These are phyloP conservation scores for Ogataea saltuana DNA, from an alignment of 805 yeast genomes.

Conservation along the genomic window DNA sequence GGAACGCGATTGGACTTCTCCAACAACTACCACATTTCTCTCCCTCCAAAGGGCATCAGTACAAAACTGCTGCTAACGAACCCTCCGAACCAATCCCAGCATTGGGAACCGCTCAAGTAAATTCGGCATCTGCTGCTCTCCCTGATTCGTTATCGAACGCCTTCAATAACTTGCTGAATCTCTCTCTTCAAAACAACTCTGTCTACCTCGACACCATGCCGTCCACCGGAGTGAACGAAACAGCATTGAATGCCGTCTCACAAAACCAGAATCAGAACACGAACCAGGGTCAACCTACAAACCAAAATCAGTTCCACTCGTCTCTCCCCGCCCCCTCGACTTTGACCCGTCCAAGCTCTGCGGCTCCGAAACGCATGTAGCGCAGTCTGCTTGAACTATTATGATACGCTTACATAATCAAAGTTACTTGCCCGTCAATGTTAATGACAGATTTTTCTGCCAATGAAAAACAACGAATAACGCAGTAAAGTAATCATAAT, in stretches of 20 bases:
- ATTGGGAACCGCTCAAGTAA: conserved; percentile 1
- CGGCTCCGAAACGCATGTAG: too few species aligned
- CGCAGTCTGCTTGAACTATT: too few species aligned
- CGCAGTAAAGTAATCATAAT: too few species aligned
- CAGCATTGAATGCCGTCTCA: conserved; percentile 10
- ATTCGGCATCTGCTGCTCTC: conserved; percentile 8
- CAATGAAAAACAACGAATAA: conserved; percentile 3
- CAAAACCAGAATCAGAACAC: background rate
- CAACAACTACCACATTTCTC: conserved; percentile 54
- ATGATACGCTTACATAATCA: conserved; percentile 1
- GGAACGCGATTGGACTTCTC: conserved; percentile 48
- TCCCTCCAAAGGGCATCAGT: conserved; percentile 61
- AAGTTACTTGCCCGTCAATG: too few species aligned
- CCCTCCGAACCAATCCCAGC: conserved; percentile 1
- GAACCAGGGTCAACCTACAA: background rate
- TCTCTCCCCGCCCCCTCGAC: too few species aligned
- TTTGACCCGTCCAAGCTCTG: too few species aligned
- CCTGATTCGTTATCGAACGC: conserved; percentile 31
- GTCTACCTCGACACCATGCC: conserved; percentile 29
- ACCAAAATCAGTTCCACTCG: background rate
- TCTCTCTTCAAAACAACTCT: conserved; percentile 31
- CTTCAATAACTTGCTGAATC: conserved; percentile 30
- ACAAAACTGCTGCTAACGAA: conserved; percentile 25
- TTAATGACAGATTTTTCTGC: conserved; percentile 4
- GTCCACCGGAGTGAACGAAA: conserved; percentile 22